phyloP scores from a whole-genome alignment of 2,329 filamentous ascomycete genomes.

The Knoxdaviesia capensis region DNA sequence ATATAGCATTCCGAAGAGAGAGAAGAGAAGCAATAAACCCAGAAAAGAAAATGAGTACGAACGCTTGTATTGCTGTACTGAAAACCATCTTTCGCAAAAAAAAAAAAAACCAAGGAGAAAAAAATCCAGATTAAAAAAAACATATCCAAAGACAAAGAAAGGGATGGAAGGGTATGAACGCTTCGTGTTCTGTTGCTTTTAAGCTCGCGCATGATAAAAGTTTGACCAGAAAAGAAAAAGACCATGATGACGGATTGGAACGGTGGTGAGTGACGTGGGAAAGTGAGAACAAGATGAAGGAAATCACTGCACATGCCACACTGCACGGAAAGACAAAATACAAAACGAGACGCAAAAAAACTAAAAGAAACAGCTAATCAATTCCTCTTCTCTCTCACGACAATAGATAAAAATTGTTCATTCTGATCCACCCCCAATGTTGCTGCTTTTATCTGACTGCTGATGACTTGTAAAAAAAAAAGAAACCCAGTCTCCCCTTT shows the following conservation, averaged over 20 bases:
- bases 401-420: background rate
- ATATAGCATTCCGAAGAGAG: conserved; percentile 1
- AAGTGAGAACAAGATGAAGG: background rate
- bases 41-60: background rate
- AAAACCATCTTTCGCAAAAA: conserved; percentile 2
- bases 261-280: background rate
- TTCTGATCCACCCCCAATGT: background rate
- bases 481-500: background rate
- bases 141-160: background rate
- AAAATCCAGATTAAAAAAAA: conserved; percentile 2
- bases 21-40: conserved; percentile 6
- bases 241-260: too few relatives aligned
- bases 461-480: background rate
- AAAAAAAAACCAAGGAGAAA: conserved; percentile 8
- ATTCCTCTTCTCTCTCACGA: too few relatives aligned
- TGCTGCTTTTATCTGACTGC: background rate
- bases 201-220: conserved; percentile 13
- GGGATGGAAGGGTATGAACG: conserved; percentile 6
- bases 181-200: conserved; percentile 17
- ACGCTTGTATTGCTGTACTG: background rate
- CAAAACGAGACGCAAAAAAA: conserved; percentile 11
- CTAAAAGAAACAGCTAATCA: conserved; percentile 9
- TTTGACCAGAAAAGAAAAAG: conserved; percentile 10
- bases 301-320: background rate
- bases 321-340: background rate